These are phyloP conservation scores for Boletus nobilissimus DNA, from an alignment of 1,284 basidiomycete species.

Conservation along the genomic window DNA sequence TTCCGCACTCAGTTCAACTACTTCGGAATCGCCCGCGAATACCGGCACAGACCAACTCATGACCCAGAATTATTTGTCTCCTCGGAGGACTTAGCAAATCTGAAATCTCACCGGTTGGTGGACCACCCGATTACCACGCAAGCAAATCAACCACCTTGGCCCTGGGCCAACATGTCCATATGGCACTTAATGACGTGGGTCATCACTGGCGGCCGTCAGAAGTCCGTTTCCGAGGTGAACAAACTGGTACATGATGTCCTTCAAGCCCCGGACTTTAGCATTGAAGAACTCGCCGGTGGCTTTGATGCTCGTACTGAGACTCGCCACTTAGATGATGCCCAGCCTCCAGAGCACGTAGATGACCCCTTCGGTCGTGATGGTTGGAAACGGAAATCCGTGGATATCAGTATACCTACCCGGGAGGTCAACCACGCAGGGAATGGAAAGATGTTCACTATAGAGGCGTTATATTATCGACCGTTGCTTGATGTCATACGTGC, in stretches of 20 bases:
- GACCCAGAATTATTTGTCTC: not conserved
- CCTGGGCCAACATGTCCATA: slow-evolving; percentile 8
- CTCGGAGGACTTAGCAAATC: not conserved
- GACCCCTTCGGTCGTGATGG: not conserved
- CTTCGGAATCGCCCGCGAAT: not conserved
- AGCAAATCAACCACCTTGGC: too few species aligned
- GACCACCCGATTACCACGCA: not conserved
- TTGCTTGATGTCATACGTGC: not conserved
- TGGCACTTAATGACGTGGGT: slow-evolving; percentile 14
- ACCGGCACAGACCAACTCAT: not conserved
- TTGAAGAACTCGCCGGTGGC: not conserved
- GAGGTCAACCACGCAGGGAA: not conserved
- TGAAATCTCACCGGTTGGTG: too few species aligned
- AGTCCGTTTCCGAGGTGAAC: not conserved
- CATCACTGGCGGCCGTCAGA: not conserved
- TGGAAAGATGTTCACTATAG: not conserved
- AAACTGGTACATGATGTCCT: not conserved
- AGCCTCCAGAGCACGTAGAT: not conserved
- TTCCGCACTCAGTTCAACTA: not conserved
- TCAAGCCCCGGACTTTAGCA: slow-evolving; percentile 1
- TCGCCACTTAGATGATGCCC: not conserved
- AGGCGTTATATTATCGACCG: not conserved
- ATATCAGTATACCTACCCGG: not conserved
- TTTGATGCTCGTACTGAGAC: not conserved
- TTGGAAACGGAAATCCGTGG: not conserved